Base-by-base conservation (phyloP, 495 filamentous ascomycete genomes). In the Lasiosphaeria ovina region DNA sequence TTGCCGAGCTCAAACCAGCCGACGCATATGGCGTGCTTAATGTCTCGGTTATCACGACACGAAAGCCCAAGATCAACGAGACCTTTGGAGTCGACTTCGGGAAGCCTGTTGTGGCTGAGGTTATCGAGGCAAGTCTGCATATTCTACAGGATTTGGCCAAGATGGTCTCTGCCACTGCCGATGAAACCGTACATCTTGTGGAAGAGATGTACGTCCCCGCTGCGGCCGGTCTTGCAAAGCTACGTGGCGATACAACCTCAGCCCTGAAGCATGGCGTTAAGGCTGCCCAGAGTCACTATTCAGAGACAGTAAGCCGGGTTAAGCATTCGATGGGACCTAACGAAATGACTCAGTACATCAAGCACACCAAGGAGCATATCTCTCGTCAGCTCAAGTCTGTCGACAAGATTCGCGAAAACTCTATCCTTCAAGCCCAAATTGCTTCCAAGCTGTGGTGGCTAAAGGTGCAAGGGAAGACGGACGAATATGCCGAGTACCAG, bases 361-460 rank as follows among this genome's bases (percentile, higher is more conserved):
- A 57, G 40, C 56, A 59, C 7, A 61, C 62, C 16, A 64, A 63
- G 24, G 60, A 67, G 52, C 48, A 55, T 12, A 16, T 74, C 7
- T 54, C 54, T 33, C 69, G 36, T 16, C 66, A 70, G 3, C 17
- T 62, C 16, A 70, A 62, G 35, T 52, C 70, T 3, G 64, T 59
- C 4, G 59, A 71, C 33, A 52, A 70, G 10, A 24, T 75, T n/a
- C 65, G 70, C 3, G 69, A 72, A 8, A 32, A 76, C 34, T 65
- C 69, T 3, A 44, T 80, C 35, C 69, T 79, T 52, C 71, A 71
- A 31, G 76, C 76, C 32, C 79, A 78, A 53, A 65, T 81, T 11
- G 56, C 62, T 16, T 79, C 79, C 36, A 77, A 69, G 65, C 73
- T 81, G n/a, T 76, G 70, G 70, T 81, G 79, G 79, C 67, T 81